Conservation (phyloP, 345 rosid species). For the Corchorus capsularis region DNA sequence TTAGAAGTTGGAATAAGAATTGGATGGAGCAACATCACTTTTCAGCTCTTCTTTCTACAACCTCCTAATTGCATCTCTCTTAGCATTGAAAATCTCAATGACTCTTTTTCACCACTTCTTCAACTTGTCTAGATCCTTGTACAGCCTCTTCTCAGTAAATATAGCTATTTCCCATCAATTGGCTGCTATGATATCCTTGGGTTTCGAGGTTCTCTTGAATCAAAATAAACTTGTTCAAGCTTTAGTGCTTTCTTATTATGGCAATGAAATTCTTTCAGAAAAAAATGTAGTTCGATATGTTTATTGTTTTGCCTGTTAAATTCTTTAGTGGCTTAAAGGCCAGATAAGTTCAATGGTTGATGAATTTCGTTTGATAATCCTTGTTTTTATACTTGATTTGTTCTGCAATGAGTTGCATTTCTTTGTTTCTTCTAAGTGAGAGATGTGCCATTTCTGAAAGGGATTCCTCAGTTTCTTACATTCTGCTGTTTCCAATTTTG, state of each 20-base stretch:
- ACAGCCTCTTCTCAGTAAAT: background rate
- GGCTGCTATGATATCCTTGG: background rate
- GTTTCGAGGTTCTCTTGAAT: background rate
- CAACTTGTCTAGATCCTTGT: background rate
- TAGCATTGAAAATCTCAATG: background rate
- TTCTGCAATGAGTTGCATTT: background rate
- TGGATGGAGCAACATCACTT: background rate
- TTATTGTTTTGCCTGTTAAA: background rate
- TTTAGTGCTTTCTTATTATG: background rate
- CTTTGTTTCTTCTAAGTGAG: too few relatives aligned
- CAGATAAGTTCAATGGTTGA: background rate
- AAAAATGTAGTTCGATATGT: background rate
- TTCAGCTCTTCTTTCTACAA: background rate
- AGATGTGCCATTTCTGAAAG: background rate
- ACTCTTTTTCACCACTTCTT: background rate
- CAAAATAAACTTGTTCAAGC: background rate
- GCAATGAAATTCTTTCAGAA: background rate
- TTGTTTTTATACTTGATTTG: background rate
- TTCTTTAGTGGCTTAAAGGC: background rate
- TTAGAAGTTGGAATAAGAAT: background rate
- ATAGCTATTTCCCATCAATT: background rate
- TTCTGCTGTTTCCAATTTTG: conserved; percentile 3
- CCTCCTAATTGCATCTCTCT: background rate
- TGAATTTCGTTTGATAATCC: background rate
- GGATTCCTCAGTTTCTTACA: background rate